Conservation (phyloP, 305 asterid genomes). For the Plantago rigida region DNA sequence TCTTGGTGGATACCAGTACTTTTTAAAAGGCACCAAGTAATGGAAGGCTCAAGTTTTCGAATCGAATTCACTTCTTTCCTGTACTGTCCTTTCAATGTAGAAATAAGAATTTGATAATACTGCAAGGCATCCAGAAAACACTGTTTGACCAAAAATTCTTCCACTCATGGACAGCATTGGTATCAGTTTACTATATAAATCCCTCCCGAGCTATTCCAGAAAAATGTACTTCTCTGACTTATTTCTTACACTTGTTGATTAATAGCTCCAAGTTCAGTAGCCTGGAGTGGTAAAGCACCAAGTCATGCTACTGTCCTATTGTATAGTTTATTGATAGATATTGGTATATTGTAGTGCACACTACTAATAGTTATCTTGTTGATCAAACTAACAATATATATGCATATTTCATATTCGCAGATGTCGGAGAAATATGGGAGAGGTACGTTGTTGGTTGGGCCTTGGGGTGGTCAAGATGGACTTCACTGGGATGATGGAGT, state of each 20-base stretch:
- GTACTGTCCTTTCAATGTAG: constrained; percentile 44
- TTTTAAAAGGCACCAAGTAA: neutral
- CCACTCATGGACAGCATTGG: constrained; percentile 15
- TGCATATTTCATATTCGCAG: constrained; percentile 22
- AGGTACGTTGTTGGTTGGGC: constrained; percentile 44
- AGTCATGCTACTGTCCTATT: neutral
- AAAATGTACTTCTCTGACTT: constrained; percentile 9
- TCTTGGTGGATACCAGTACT: neutral
- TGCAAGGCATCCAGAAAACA: constrained; percentile 13
- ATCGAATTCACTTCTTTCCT: constrained; percentile 52
- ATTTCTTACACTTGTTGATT: constrained; percentile 2
- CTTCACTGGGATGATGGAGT: constrained; percentile 70
- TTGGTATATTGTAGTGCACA: neutral
- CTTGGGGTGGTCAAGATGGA: constrained; percentile 82
- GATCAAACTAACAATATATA: constrained; percentile 8
- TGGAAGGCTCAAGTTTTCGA: constrained; percentile 27
- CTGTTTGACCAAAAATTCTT: neutral
- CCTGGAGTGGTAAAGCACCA: constrained; percentile 25
- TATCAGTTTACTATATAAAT: constrained; percentile 24
- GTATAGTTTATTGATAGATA: neutral
- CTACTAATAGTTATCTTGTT: constrained; percentile 1
- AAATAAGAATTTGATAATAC: constrained; percentile 34
- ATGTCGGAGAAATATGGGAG: constrained; percentile 34
- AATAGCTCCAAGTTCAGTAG: constrained; percentile 8
- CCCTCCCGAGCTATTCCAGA: neutral